Evolutionary conservation across 495 filamentous ascomycete species (phyloP).

Genomic region (Hypoxylon lienhwacheense): DNA sequence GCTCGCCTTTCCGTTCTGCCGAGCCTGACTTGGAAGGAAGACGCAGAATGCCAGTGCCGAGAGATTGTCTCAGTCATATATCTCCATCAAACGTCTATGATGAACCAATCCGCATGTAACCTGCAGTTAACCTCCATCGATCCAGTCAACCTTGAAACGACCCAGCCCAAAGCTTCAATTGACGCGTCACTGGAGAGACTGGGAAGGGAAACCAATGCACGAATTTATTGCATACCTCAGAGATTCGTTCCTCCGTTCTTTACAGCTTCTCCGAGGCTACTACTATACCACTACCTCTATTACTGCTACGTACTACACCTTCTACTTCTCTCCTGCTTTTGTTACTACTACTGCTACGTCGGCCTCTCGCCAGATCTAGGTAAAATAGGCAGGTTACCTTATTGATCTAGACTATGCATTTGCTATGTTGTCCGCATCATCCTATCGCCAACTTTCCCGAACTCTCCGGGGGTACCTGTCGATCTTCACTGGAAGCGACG

Average conservation of each 20-base stretch:
- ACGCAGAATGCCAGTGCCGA: conserved; percentile 30
- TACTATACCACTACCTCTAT: no score
- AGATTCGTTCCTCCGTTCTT: conserved; percentile 9
- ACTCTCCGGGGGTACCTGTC: conserved; percentile 38
- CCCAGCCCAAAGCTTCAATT: conserved; percentile 15
- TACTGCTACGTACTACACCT: conserved; percentile 16
- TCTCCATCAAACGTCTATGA: no score
- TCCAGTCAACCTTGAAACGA: conserved; percentile 14
- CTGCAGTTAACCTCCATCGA: conserved; percentile 28
- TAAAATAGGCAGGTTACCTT: conserved; percentile 31
- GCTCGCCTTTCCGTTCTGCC: conserved; percentile 25
- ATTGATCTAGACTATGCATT: conserved; percentile 25
- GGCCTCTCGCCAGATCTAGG: conserved; percentile 11
- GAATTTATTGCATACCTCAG: conserved; percentile 23
- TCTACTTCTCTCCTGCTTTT: no score
- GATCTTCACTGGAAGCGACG: conserved; percentile 39
- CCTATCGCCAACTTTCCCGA: conserved; percentile 36
- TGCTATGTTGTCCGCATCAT: conserved; percentile 19
- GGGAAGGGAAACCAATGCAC: conserved; percentile 11
- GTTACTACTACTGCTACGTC: conserved; percentile 11
- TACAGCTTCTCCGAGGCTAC: conserved; percentile 20
- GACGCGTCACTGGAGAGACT: conserved; percentile 37
- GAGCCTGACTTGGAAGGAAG: conserved; percentile 33
- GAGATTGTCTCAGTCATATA: conserved; percentile 19
- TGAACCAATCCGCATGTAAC: conserved; percentile 26